A percentile compares a stretch with the other conserved stretches of the same genome.
Evolutionary conservation across 148 eudicot species (phyloP).

Genomic region (Rhododendron williamsianum): DNA sequence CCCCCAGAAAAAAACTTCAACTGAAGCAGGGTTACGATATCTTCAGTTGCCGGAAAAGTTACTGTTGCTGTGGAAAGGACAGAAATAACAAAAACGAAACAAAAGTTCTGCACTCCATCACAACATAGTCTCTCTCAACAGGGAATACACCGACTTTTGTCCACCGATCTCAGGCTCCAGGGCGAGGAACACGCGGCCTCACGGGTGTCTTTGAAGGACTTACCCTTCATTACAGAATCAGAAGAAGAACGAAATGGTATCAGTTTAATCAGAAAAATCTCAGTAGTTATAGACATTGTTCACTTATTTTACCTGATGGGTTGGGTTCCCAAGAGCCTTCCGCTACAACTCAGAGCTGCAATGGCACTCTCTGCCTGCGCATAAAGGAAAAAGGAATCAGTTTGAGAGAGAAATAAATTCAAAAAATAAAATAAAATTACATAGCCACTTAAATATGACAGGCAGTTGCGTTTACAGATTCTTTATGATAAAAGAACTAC

Average conservation of each 20-base stretch:
- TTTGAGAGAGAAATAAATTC: background rate
- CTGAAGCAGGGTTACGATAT: constrained; percentile 13
- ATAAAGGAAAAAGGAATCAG: background rate
- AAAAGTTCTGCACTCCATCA: constrained; percentile 15
- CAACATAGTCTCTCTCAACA: constrained; percentile 2
- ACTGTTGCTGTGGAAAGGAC: constrained; percentile 9
- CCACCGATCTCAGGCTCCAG: constrained; percentile 13
- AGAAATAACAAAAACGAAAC: constrained; percentile 14
- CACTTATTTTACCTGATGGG: constrained; percentile 56
- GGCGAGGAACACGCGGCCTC: constrained; percentile 67
- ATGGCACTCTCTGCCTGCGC: constrained; percentile 90
- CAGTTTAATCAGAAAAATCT: background rate
- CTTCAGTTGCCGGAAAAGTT: constrained; percentile 6
- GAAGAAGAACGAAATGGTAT: background rate
- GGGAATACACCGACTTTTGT: constrained; percentile 7
- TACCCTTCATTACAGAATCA: constrained; percentile 47
- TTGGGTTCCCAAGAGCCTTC: constrained; percentile 69
- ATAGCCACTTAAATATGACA: background rate
- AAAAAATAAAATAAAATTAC: background rate
- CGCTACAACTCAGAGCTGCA: constrained; percentile 78
- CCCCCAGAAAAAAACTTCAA: constrained; percentile 12
- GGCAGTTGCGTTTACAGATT: background rate
- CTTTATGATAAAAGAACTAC: background rate
- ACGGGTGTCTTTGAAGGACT: constrained; percentile 99
- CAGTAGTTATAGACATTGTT: background rate